Conservation (phyloP, 495 filamentous ascomycete species). For the Baudoinia panamericana region DNA sequence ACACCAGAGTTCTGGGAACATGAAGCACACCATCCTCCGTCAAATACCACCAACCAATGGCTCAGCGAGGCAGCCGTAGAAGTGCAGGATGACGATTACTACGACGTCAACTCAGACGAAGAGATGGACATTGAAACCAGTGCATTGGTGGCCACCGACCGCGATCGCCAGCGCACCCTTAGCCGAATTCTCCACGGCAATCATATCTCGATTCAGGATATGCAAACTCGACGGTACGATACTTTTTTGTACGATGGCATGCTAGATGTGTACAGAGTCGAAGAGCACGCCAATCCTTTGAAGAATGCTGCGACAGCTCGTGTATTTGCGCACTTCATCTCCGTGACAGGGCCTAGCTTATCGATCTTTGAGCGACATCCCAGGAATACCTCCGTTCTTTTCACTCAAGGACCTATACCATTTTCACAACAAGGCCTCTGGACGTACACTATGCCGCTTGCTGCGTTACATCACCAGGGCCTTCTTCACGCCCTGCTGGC, state of each 20-base stretch:
- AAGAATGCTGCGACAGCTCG: constrained; percentile 71
- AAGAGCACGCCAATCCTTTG: constrained; percentile 62
- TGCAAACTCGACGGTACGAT: constrained; percentile 45
- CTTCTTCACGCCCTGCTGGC: constrained; percentile 88
- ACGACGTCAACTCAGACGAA: constrained; percentile 55
- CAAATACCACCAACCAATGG: constrained; percentile 21
- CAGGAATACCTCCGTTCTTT: constrained; percentile 59
- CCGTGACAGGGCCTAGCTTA: constrained; percentile 73
- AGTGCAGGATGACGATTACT: constrained; percentile 44
- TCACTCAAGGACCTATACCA: constrained; percentile 50
- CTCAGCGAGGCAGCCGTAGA: constrained; percentile 34
- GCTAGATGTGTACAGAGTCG: constrained; percentile 66
- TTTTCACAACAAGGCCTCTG: constrained; percentile 64
- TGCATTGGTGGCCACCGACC: constrained; percentile 24
- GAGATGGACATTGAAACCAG: constrained; percentile 45
- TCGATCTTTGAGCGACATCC: constrained; percentile 81
- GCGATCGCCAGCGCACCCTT: constrained; percentile 26
- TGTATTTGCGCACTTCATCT: constrained; percentile 86
- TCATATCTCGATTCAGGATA: constrained; percentile 37
- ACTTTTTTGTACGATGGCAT: constrained; percentile 57
- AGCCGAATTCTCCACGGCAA: constrained; percentile 35
- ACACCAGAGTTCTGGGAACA: constrained; percentile 14
- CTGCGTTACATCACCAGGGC: constrained; percentile 69
- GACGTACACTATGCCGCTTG: constrained; percentile 77
- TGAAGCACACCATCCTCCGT: constrained; percentile 1